These are phyloP conservation scores for Stagonosporopsis cucurbitacearum DNA, from an alignment of 2,329 filamentous ascomycete genomes.

Conservation along the genomic window DNA sequence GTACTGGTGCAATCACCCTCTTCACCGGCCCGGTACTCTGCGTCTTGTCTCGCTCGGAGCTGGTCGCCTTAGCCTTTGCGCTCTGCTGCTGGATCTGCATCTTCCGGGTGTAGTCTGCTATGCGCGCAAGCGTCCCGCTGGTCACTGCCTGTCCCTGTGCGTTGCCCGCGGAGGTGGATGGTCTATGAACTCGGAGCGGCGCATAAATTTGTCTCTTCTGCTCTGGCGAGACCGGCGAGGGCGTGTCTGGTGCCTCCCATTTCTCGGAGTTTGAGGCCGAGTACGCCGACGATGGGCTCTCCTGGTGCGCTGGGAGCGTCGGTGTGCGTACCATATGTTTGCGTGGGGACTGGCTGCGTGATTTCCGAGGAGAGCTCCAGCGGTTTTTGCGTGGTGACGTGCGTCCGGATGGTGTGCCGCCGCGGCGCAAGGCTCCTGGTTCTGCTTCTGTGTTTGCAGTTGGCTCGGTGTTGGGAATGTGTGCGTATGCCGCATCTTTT, in stretches of 20 bases:
- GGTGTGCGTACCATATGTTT: slow-evolving; percentile 5
- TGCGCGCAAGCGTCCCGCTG: slow-evolving; percentile 1
- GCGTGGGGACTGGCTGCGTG: background rate
- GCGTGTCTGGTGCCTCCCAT: slow-evolving; percentile 27
- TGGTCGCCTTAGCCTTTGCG: background rate
- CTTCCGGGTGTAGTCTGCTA: slow-evolving; percentile 13
- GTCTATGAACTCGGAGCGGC: slow-evolving; percentile 15
- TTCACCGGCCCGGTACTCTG: background rate
- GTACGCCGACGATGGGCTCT: slow-evolving; percentile 4
- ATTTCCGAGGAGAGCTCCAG: slow-evolving; percentile 2
- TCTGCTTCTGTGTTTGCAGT: background rate
- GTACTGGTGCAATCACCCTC: background rate
- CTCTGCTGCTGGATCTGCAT: background rate
- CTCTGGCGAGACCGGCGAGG: slow-evolving; percentile 27
- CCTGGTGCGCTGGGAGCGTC: slow-evolving; percentile 2
- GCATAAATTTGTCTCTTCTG: slow-evolving; percentile 25
- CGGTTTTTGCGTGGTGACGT: slow-evolving; percentile 9
- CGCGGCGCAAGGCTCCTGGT: slow-evolving; percentile 2
- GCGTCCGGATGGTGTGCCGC: slow-evolving; percentile 11
- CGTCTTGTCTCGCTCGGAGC: background rate
- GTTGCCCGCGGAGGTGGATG: background rate
- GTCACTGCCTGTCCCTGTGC: background rate
- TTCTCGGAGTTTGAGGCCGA: background rate
- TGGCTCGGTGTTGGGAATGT: slow-evolving; percentile 6
- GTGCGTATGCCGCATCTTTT: background rate